Conservation (phyloP, 176 grass and related monocot species). For the Puccinellia tenuiflora region DNA sequence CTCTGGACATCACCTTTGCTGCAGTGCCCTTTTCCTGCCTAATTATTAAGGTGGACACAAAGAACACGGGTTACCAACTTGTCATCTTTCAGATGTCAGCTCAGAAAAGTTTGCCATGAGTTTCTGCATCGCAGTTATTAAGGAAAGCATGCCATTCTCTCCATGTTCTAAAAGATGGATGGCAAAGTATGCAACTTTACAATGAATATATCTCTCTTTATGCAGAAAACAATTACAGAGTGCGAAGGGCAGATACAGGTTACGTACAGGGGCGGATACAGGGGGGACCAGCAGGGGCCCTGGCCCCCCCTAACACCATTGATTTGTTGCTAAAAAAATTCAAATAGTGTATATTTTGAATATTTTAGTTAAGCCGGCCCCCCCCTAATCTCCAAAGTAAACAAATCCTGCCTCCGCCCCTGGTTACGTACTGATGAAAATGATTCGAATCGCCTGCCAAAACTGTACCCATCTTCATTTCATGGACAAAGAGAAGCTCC, state of each 20-base stretch:
- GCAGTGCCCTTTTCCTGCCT: slow-evolving; percentile 9
- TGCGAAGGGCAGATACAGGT: not conserved
- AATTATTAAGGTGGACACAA: slow-evolving; percentile 7
- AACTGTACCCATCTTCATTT: not conserved
- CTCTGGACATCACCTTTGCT: slow-evolving; percentile 1
- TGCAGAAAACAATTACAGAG: not conserved
- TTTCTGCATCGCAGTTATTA: slow-evolving; percentile 1
- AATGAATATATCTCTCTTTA: not conserved
- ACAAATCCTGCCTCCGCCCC: too few relatives aligned
- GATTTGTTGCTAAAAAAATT: too few relatives aligned
- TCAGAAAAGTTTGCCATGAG: slow-evolving; percentile 14
- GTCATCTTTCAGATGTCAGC: slow-evolving; percentile 29
- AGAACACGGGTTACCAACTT: not conserved
- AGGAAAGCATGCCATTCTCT: not conserved
- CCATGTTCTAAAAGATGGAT: not conserved
- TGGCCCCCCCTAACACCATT: too few relatives aligned
- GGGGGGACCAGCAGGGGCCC: too few relatives aligned
- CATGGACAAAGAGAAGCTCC: not conserved
- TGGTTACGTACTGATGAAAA: too few relatives aligned
- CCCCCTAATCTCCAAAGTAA: too few relatives aligned
- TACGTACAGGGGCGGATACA: too few relatives aligned
- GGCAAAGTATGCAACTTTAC: not conserved
- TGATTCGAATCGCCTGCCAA: not conserved
- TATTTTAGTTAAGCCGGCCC: too few relatives aligned
- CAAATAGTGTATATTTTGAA: too few relatives aligned